Evolutionary conservation across 2,329 filamentous ascomycete genomes (phyloP).

Genomic region (Botrytis galanthina): DNA sequence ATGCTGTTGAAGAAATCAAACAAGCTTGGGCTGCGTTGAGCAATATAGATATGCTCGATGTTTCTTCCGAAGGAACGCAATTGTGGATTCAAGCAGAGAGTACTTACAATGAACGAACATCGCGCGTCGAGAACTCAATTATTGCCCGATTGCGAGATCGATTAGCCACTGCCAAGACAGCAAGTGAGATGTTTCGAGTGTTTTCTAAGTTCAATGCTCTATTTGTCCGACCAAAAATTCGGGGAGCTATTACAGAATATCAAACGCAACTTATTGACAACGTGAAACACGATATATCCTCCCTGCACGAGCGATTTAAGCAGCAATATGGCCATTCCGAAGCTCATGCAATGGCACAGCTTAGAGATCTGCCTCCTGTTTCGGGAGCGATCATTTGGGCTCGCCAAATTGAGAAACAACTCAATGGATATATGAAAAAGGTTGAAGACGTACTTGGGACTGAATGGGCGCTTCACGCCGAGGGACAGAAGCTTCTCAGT

Average conservation of each 20-base stretch:
- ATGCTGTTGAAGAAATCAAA: conserved; percentile 92
- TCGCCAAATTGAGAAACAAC: conserved; percentile 91
- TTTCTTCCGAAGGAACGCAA: conserved; percentile 83
- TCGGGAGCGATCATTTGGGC: conserved; percentile 98
- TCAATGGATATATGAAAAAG: conserved; percentile 96
- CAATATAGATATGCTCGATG: conserved; percentile 92
- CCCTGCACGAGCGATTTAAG: conserved; percentile 95
- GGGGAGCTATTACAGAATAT: conserved; percentile 95
- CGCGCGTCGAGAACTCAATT: conserved; percentile 97
- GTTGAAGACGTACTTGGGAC: conserved; percentile 96
- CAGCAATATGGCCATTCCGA: conserved; percentile 98
- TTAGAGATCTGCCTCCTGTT: conserved; percentile 92
- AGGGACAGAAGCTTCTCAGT: conserved; percentile 88
- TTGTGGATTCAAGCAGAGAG: conserved; percentile 93
- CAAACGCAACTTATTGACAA: conserved; percentile 98
- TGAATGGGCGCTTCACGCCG: conserved; percentile 90
- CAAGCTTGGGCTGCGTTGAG: conserved; percentile 92
- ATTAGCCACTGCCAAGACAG: conserved; percentile 90
- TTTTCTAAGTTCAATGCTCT: conserved; percentile 99
- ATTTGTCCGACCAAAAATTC: conserved; percentile 97
- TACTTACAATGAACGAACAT: conserved; percentile 95
- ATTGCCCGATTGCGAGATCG: conserved; percentile 91
- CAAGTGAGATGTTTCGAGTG: conserved; percentile 99
- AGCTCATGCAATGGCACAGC: conserved; percentile 95
- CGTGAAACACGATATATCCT: conserved; percentile 92